Evolutionary conservation across 2,329 filamentous ascomycete species (phyloP).

Genomic region (Neopestalotiopsis sp.): DNA sequence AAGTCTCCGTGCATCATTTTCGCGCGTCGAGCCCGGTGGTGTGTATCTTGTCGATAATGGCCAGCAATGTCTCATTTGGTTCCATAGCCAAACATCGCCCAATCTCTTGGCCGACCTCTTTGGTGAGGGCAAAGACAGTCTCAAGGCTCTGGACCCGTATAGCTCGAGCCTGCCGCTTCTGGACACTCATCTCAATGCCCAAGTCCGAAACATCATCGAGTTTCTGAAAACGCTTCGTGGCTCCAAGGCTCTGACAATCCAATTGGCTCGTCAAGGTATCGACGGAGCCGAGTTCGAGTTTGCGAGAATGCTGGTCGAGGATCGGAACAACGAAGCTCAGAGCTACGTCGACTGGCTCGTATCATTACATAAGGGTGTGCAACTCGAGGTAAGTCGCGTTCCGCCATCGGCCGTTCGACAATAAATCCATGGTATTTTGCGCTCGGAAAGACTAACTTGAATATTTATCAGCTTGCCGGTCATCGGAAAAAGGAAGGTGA

Average conservation of each 20-base stretch:
- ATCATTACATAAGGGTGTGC: constrained; percentile 90
- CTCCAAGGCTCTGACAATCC: constrained; percentile 86
- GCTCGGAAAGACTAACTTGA: background rate
- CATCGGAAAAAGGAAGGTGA: constrained; percentile 19
- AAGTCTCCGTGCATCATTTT: constrained; percentile 81
- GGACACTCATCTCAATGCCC: constrained; percentile 90
- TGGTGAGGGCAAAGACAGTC: constrained; percentile 72
- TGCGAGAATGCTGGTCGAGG: constrained; percentile 87
- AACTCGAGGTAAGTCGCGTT: constrained; percentile 72
- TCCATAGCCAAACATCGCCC: constrained; percentile 90
- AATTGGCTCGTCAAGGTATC: constrained; percentile 88
- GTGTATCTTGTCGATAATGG: constrained; percentile 96
- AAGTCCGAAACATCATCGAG: constrained; percentile 91
- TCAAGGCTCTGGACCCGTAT: constrained; percentile 83
- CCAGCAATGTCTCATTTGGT: constrained; percentile 88
- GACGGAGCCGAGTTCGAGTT: constrained; percentile 98
- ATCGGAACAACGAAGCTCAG: constrained; percentile 96
- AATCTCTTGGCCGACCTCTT: constrained; percentile 92
- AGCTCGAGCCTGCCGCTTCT: constrained; percentile 80
- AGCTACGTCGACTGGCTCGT: constrained; percentile 99
- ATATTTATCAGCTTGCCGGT: constrained; percentile 16
- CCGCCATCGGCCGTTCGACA: background rate
- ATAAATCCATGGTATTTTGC: background rate
- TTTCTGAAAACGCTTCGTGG: constrained; percentile 82
- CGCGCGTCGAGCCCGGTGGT: constrained; percentile 87